Percentiles rank a stretch among this genome's conserved stretches.
Conservation (phyloP, 805 yeast species). For the Candida gorgasii region DNA sequence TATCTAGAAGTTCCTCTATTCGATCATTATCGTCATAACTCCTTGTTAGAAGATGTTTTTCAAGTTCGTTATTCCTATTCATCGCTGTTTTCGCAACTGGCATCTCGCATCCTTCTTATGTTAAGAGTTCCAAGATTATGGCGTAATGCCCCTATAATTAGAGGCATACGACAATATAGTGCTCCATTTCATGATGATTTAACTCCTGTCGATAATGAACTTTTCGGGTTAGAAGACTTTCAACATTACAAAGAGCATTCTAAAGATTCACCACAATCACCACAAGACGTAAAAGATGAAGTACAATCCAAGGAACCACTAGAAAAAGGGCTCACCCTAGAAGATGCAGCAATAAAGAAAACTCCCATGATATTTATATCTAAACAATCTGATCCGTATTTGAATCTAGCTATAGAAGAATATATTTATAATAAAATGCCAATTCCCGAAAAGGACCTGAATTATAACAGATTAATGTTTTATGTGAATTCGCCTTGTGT, state of each 20-base stretch:
- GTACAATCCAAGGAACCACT: neutral
- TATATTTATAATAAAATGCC: conserved; percentile 71
- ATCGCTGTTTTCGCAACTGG: conserved; percentile 22
- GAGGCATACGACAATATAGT: conserved; percentile 12
- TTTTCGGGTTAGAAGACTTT: conserved; percentile 38
- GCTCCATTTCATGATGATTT: conserved; percentile 45
- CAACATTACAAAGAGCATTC: conserved; percentile 39
- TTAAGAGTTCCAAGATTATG: neutral
- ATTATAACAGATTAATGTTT: conserved; percentile 59
- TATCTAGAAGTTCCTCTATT: conserved; percentile 41
- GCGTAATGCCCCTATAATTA: too few relatives aligned
- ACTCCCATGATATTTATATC: conserved; percentile 62
- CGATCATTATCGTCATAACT: conserved; percentile 39
- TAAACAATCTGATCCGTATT: conserved; percentile 59
- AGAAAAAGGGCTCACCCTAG: neutral
- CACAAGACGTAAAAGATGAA: too few relatives aligned
- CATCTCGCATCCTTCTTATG: neutral
- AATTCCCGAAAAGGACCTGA: conserved; percentile 18
- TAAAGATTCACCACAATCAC: too few relatives aligned
- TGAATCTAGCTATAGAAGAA: conserved; percentile 82
- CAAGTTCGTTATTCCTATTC: conserved; percentile 47
- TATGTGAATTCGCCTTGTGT: conserved; percentile 82
- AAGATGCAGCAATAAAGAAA: conserved; percentile 14
- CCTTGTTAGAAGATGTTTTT: conserved; percentile 46
- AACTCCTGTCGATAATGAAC: conserved; percentile 32